Evolutionary conservation across 2,329 filamentous ascomycete species (phyloP).

Genomic region (Capronia epimyces): DNA sequence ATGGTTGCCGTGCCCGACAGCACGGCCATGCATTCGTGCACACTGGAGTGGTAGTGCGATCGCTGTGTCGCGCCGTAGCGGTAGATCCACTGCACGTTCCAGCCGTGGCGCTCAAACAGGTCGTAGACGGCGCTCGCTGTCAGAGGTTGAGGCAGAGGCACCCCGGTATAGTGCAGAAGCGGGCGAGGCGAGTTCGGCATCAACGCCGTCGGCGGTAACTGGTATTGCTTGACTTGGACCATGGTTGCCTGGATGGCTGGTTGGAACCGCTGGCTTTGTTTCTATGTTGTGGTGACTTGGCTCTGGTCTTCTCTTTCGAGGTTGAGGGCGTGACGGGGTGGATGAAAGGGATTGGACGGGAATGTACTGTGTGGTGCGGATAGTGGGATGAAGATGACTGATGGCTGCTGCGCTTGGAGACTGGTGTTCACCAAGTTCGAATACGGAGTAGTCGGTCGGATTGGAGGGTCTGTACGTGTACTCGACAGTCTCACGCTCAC

Average conservation of each 20-base stretch:
- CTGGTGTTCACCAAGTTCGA: too few species aligned
- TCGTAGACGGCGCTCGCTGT: constrained; percentile 36
- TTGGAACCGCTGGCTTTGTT: too few species aligned
- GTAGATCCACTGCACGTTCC: constrained; percentile 53
- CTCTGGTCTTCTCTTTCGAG: too few species aligned
- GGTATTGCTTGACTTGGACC: constrained; percentile 31
- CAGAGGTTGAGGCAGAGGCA: constrained; percentile 31
- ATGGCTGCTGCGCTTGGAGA: too few species aligned
- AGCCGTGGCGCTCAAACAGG: constrained; percentile 46
- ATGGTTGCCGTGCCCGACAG: constrained; percentile 51
- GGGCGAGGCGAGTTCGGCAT: constrained; percentile 50
- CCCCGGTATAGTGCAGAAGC: constrained; percentile 49
- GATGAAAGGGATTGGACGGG: too few species aligned
- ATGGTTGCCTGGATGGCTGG: neutral
- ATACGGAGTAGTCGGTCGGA: too few species aligned
- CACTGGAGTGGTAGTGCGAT: constrained; percentile 54
- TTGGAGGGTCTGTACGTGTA: too few species aligned
- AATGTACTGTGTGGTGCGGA: too few species aligned
- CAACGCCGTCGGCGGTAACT: constrained; percentile 41
- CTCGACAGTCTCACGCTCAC: too few species aligned
- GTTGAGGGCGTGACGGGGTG: too few species aligned
- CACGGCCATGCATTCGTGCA: constrained; percentile 56
- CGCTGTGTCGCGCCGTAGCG: constrained; percentile 52
- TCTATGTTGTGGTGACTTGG: too few species aligned
- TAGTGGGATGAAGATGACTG: too few species aligned